A percentile compares a stretch with the other conserved stretches of the same genome.
These are phyloP conservation scores for Rhododendron simsii DNA, from an alignment of 148 eudicot genomes.

Conservation along the genomic window DNA sequence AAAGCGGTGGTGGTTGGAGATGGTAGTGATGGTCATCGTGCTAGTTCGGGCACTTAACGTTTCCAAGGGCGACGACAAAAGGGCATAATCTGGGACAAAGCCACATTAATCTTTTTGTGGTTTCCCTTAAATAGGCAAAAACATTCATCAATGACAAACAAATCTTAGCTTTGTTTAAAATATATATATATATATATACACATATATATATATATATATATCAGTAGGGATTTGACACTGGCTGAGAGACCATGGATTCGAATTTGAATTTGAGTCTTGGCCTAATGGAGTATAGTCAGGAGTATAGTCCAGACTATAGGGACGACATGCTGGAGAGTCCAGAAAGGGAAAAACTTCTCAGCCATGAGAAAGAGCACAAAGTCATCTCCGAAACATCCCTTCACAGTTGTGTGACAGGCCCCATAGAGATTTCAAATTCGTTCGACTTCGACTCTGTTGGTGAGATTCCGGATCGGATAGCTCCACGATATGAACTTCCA, in stretches of 20 bases:
- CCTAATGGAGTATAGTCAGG: too few species aligned
- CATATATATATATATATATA: too few species aligned
- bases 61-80: too few species aligned
- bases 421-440: background rate
- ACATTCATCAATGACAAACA: background rate
- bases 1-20: background rate
- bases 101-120: background rate
- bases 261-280: background rate
- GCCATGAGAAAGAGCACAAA: background rate
- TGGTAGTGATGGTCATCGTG: background rate
- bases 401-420: background rate
- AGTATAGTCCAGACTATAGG: background rate
- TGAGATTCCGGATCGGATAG: background rate
- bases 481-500: background rate
- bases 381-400: background rate
- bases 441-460: fast-evolving
- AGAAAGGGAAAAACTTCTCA: background rate
- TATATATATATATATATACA: background rate
- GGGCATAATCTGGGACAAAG: background rate
- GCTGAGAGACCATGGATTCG: background rate
- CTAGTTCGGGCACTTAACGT: background rate
- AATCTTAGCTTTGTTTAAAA: background rate
- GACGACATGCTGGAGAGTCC: background rate
- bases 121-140: background rate
- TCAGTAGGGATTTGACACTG: background rate